These are phyloP conservation scores for Colletotrichum lupini DNA, from an alignment of 2,329 filamentous ascomycete genomes.

Conservation along the genomic window DNA sequence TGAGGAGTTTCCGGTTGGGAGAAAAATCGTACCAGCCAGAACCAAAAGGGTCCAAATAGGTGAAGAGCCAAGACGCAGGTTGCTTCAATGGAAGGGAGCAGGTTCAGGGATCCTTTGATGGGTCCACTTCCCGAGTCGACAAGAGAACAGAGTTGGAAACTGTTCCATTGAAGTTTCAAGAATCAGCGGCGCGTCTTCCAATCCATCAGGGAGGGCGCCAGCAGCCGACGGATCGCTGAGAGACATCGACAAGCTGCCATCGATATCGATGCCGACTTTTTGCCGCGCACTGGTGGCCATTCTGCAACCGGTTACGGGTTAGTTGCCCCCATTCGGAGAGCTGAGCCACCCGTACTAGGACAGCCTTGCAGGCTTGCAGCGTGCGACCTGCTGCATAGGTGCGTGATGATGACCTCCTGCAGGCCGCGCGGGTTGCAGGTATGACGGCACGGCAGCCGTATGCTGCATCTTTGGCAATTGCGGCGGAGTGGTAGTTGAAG, in stretches of 20 bases:
- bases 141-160: constrained; percentile 26
- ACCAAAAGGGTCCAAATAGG: constrained; percentile 14
- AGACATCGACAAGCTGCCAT: constrained; percentile 28
- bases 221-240: constrained; percentile 13
- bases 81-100: constrained; percentile 6
- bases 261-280: constrained; percentile 13
- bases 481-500: not conserved
- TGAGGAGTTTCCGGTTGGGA: constrained; percentile 20
- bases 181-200: constrained; percentile 19
- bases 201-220: not conserved
- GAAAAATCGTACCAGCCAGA: constrained; percentile 27
- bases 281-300: not conserved
- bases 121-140: constrained; percentile 28
- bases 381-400: constrained; percentile 1
- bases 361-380: constrained; percentile 24
- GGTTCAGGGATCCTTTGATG: constrained; percentile 28
- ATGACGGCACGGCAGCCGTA: constrained; percentile 18
- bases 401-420: constrained; percentile 32
- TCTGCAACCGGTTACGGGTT: not conserved
- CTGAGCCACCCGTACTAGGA: not conserved
- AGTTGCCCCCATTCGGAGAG: not conserved
- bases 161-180: constrained; percentile 36
- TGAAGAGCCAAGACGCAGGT: constrained; percentile 17
- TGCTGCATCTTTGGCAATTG: not conserved
- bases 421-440: constrained; percentile 20